A percentile compares a stretch with the other conserved stretches of the same genome.
Evolutionary conservation across 1,284 basidiomycete species (phyloP).

Genomic region (Ganoderma meredithae): DNA sequence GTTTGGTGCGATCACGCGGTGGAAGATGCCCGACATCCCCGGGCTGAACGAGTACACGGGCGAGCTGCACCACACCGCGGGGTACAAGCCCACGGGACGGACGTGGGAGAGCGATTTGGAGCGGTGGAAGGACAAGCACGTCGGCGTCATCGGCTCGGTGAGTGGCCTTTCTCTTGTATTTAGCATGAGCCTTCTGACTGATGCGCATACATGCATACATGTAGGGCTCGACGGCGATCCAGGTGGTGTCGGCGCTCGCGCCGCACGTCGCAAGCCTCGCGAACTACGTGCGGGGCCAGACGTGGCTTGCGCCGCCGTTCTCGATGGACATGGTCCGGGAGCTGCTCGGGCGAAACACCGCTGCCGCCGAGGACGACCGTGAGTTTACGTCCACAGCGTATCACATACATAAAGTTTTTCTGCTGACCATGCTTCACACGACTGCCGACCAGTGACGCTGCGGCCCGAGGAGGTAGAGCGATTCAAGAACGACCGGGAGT

Average conservation of each 20-base stretch:
- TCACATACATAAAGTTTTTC: too few relatives aligned
- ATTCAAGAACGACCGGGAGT: constrained; percentile 53
- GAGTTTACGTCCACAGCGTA: constrained; percentile 42
- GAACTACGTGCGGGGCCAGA: constrained; percentile 67
- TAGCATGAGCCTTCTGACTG: too few relatives aligned
- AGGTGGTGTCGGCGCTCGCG: constrained; percentile 66
- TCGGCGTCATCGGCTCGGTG: constrained; percentile 12
- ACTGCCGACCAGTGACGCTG: constrained; percentile 48
- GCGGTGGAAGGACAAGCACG: constrained; percentile 15
- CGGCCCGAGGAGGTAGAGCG: constrained; percentile 58
- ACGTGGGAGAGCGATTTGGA: constrained; percentile 51
- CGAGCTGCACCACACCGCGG: constrained; percentile 60
- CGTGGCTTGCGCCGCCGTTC: constrained; percentile 65
- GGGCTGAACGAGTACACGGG: constrained; percentile 61
- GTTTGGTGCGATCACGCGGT: constrained; percentile 56
- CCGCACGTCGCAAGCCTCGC: constrained; percentile 56
- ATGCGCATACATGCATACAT: not conserved
- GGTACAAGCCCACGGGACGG: constrained; percentile 57
- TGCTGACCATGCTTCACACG: too few relatives aligned
- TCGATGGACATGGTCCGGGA: constrained; percentile 48
- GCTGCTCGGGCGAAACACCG: constrained; percentile 42
- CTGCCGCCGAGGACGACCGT: constrained; percentile 42
- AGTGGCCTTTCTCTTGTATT: too few relatives aligned
- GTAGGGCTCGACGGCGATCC: constrained; percentile 71
- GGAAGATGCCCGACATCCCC: constrained; percentile 66